phyloP scores from a whole-genome alignment of 2,329 filamentous ascomycete genomes.

The Monosporascus sp. region DNA sequence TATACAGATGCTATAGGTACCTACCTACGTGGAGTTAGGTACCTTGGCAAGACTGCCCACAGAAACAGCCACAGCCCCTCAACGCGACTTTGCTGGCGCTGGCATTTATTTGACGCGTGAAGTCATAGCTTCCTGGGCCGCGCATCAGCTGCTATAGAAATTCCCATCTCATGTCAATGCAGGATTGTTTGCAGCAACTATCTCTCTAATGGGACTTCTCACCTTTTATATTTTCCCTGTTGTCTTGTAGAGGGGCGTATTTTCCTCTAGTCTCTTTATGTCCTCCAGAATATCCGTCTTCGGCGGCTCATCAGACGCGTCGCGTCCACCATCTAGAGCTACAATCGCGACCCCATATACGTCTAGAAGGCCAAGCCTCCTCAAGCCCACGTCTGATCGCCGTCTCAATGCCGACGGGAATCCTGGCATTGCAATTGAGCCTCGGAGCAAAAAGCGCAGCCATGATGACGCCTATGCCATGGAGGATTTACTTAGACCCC shows the following conservation, averaged over 20 bases:
- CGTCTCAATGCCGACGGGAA: conserved; percentile 30
- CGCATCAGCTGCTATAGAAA: too few relatives aligned
- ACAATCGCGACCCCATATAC: background rate
- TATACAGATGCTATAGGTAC: too few relatives aligned
- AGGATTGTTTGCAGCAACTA: background rate
- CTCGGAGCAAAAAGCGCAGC: conserved; percentile 29
- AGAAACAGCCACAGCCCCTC: conserved; percentile 4
- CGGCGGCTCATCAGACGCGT: conserved; percentile 37
- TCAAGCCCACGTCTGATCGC: conserved; percentile 35
- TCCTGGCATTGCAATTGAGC: conserved; percentile 15
- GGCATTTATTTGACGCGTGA: conserved; percentile 5
- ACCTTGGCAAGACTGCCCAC: too few relatives aligned
- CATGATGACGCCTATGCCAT: conserved; percentile 36
- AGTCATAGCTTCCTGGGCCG: background rate
- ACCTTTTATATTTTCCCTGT: conserved; percentile 4
- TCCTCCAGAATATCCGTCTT: conserved; percentile 15
- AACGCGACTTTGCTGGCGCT: conserved; percentile 7
- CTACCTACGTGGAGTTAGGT: too few relatives aligned
- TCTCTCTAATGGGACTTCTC: background rate
- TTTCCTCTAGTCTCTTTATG: conserved; percentile 20
- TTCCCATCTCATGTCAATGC: too few relatives aligned
- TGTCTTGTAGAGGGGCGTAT: conserved; percentile 23
- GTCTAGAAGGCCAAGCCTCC: conserved; percentile 20
- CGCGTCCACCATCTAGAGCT: conserved; percentile 36
- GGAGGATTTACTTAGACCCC: conserved; percentile 45